Conservation (phyloP, 805 yeast genomes). For the Naumovozyma dairenensis region DNA sequence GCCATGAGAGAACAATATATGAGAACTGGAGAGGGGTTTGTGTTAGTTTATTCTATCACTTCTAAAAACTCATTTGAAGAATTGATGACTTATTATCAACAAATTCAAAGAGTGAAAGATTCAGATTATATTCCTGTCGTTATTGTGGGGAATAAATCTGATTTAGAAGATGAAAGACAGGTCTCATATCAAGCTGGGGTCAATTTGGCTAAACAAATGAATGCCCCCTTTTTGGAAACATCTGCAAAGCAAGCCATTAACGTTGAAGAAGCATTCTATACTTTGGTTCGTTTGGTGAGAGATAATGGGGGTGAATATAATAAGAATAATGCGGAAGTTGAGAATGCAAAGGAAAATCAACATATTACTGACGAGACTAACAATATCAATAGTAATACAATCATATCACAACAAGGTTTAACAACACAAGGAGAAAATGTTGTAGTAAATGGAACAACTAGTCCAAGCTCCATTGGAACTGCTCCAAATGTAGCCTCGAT, state of each 20-base stretch:
- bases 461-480: no score
- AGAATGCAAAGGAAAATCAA: neutral
- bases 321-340: slow-evolving; percentile 7
- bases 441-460: no score
- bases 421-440: no score
- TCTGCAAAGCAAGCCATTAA: slow-evolving; percentile 86
- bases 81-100: slow-evolving; percentile 68
- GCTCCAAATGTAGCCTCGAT: no score
- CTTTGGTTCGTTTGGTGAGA: slow-evolving; percentile 50
- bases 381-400: neutral
- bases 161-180: slow-evolving; percentile 65
- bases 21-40: slow-evolving; percentile 92
- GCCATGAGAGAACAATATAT: slow-evolving; percentile 92
- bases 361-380: neutral
- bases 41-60: slow-evolving; percentile 81
- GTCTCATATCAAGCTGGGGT: slow-evolving; percentile 59
- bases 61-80: slow-evolving; percentile 80
- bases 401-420: no score
- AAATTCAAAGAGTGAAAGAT: slow-evolving; percentile 69
- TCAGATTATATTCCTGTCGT: slow-evolving; percentile 65
- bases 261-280: slow-evolving; percentile 77
- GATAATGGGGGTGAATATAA: slow-evolving; percentile 28
- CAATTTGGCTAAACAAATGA: slow-evolving; percentile 51
- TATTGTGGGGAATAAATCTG: slow-evolving; percentile 73
- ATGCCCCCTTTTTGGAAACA: slow-evolving; percentile 78